These are phyloP conservation scores for Auricularia cornea DNA, from an alignment of 768 basidiomycete genomes.

Conservation along the genomic window DNA sequence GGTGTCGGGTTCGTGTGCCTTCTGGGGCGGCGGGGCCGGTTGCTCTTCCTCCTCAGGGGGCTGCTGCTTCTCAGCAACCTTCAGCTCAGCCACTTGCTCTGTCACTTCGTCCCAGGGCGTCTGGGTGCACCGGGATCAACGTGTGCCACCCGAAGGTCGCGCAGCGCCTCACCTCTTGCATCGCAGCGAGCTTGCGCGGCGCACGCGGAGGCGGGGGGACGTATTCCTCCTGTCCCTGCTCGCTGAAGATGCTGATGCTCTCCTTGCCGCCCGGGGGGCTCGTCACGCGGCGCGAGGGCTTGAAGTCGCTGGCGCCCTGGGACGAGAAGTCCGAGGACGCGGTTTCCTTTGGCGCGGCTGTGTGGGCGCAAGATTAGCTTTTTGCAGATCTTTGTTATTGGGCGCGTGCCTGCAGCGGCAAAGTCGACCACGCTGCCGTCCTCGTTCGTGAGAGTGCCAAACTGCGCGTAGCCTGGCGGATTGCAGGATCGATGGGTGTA, in stretches of 20 bases:
- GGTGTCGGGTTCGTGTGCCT: neutral
- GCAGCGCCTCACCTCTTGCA: neutral
- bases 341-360: neutral
- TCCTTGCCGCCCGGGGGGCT: slow-evolving; percentile 11
- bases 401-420: slow-evolving; percentile 8
- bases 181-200: neutral
- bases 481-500: slow-evolving; percentile 6
- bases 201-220: neutral
- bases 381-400: neutral
- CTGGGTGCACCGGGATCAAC: neutral
- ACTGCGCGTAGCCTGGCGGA: slow-evolving; percentile 67
- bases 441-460: slow-evolving; percentile 46
- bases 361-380: neutral
- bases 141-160: neutral
- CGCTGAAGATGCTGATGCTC: slow-evolving; percentile 6
- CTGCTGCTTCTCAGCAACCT: neutral
- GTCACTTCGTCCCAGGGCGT: neutral
- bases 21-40: neutral
- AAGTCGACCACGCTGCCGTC: slow-evolving; percentile 12
- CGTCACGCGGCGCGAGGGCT: slow-evolving; percentile 12
- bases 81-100: neutral
- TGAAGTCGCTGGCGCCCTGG: slow-evolving; percentile 7
- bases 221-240: slow-evolving; percentile 3
- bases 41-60: too few species aligned
- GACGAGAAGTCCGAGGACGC: neutral